Evolutionary conservation across 2,329 filamentous ascomycete genomes (phyloP).

Genomic region (Diplodia intermedia): DNA sequence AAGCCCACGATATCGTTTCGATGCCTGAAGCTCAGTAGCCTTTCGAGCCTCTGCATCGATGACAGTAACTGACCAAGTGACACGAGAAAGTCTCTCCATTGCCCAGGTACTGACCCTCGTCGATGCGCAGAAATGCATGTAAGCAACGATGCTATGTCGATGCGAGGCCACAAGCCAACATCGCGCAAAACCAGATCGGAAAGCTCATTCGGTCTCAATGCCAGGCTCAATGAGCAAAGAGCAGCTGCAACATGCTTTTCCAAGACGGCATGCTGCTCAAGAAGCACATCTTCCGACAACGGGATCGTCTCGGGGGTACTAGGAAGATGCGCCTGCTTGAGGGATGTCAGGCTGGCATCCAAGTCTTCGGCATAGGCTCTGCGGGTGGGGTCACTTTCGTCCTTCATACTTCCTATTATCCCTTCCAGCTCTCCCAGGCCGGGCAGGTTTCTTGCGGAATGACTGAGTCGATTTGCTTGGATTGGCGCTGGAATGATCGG

Average conservation of each 20-base stretch:
- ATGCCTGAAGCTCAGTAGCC: neutral
- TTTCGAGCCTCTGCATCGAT: slow-evolving; percentile 1
- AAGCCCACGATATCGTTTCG: neutral
- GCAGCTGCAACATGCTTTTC: neutral
- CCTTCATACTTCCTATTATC: neutral
- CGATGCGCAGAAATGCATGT: neutral
- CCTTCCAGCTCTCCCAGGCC: neutral
- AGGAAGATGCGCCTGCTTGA: neutral
- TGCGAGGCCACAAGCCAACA: slow-evolving; percentile 14
- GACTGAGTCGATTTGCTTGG: neutral
- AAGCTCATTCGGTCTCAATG: neutral
- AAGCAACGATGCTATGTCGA: neutral
- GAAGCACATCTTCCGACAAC: neutral
- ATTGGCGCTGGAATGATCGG: neutral
- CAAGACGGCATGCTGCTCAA: neutral
- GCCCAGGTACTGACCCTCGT: neutral
- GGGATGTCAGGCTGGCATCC: neutral
- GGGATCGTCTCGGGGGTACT: neutral
- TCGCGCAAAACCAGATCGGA: neutral
- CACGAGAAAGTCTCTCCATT: neutral
- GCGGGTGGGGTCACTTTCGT: neutral
- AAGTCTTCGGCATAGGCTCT: slow-evolving; percentile 3
- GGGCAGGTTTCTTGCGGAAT: neutral
- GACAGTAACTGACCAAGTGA: neutral
- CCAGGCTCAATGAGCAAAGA: no score